Base-by-base conservation (phyloP, 768 basidiomycete genomes). In the Hemileccinum rubropunctum region DNA sequence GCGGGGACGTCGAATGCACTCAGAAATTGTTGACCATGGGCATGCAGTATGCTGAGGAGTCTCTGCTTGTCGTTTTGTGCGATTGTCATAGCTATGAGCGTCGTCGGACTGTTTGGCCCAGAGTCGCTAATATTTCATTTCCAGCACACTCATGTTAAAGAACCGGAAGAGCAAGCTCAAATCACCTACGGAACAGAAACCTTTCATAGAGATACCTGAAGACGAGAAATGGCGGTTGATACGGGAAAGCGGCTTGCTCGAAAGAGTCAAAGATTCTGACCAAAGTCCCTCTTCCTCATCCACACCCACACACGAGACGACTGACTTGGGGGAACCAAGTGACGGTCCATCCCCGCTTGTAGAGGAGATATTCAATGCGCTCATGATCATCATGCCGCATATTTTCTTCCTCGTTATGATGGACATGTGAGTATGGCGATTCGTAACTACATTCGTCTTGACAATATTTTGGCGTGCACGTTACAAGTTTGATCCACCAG, bases 191-290 rank as follows among this genome's bases (percentile, higher is more conserved):
- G 50, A 23, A 27, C 51, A 56, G 27, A 56, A 51, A 48, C 58
- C 58, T 47, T 44, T 58, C n/a, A 51, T 78, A 38, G 76, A 83
- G 33, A 82, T 91, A 33, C 63, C 86, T 4, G 82, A 88, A 61
- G 81, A 85, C 2, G 89, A 91, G 63, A 81, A 91, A 74, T 85
- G 84, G 86, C 79, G 88, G 12, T 66, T 91, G 33, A 78, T 91
- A 57, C 78, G 80, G 10, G 74, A 88, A 53, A 77, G 81, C 13
- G 86, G 86, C 15, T 66, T 85, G 43, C 71, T 86, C 13, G 70
- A 76, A 45, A 69, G 71, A 50, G 50, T 70, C 54, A 42, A 53
- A 2, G 53, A 56, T 47, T 35, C 61, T 6, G 50, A 50, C 48
- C 42, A 49, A 39, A 34, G 20, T 37, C 27, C 42, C n/a, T 40